phyloP scores from a whole-genome alignment of 345 rosid genomes.

The Salix dunnii region DNA sequence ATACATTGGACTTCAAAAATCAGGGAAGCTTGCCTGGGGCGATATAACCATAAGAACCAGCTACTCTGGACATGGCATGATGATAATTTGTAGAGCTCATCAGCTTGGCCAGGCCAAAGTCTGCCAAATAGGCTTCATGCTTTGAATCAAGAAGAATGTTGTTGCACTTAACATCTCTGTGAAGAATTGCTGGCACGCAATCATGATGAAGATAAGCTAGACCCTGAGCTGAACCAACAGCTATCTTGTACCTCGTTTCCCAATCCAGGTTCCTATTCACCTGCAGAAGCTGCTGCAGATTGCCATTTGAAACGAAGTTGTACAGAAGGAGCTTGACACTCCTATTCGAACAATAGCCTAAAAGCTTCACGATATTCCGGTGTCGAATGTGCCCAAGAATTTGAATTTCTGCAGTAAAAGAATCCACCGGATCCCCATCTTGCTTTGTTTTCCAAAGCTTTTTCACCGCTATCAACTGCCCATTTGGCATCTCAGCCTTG shows the following conservation, averaged over 20 bases:
- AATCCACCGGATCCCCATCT: constrained; percentile 61
- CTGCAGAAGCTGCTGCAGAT: constrained; percentile 69
- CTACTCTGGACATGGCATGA: constrained; percentile 77
- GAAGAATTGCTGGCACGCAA: constrained; percentile 81
- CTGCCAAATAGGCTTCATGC: constrained; percentile 77
- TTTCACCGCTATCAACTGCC: constrained; percentile 76
- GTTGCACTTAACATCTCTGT: constrained; percentile 88
- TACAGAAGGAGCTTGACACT: constrained; percentile 82
- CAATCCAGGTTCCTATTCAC: constrained; percentile 72
- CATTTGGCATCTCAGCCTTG: constrained; percentile 78
- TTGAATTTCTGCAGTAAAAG: constrained; percentile 88
- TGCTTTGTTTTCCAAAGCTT: constrained; percentile 79
- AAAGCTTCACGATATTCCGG: constrained; percentile 76
- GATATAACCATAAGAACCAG: constrained; percentile 91
- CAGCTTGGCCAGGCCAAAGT: constrained; percentile 84
- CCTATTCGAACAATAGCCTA: constrained; percentile 85
- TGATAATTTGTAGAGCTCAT: constrained; percentile 77
- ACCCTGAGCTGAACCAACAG: constrained; percentile 88
- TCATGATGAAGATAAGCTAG: constrained; percentile 92
- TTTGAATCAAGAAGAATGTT: constrained; percentile 86
- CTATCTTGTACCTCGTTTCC: constrained; percentile 89
- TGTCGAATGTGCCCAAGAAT: constrained; percentile 89
- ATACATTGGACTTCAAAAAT: neutral
- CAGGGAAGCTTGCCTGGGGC: constrained; percentile 72
- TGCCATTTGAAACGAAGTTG: constrained; percentile 79